phyloP scores from a whole-genome alignment of 176 grass and related monocot species.

The Musa itinerans region DNA sequence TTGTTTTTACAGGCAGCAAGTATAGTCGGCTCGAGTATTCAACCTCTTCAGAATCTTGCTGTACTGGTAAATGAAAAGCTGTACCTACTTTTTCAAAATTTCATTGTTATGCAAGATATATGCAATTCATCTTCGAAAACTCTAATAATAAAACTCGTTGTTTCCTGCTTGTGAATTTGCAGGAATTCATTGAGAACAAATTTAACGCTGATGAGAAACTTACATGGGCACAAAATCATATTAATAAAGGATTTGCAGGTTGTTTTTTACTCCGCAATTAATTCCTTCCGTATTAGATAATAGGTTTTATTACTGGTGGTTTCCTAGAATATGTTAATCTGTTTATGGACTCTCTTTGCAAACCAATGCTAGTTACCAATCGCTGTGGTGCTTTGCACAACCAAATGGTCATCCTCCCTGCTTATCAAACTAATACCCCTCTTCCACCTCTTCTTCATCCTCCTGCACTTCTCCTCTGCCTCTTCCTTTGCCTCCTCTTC shows the following conservation, averaged over 20 bases:
- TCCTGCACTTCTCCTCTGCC: too few species aligned
- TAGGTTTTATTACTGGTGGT: neutral
- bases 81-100: neutral
- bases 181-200: conserved; percentile 45
- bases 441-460: too few species aligned
- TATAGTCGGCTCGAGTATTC: conserved; percentile 71
- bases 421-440: too few species aligned
- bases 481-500: too few species aligned
- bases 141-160: neutral
- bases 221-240: conserved; percentile 49
- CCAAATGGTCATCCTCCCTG: too few species aligned
- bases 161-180: conserved; percentile 11
- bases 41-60: conserved; percentile 64
- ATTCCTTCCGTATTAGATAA: neutral
- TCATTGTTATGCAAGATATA: neutral
- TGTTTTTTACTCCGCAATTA: neutral
- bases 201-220: conserved; percentile 40
- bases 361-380: too few species aligned
- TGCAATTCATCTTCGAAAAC: neutral
- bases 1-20: conserved; percentile 53
- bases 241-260: conserved; percentile 74
- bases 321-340: too few species aligned
- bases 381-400: too few species aligned
- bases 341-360: too few species aligned
- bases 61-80: conserved; percentile 37